Percentiles rank a stretch among this genome's conserved stretches.
phyloP scores from a whole-genome alignment of 2,329 filamentous ascomycete species.

The Clonostachys rhizophaga region DNA sequence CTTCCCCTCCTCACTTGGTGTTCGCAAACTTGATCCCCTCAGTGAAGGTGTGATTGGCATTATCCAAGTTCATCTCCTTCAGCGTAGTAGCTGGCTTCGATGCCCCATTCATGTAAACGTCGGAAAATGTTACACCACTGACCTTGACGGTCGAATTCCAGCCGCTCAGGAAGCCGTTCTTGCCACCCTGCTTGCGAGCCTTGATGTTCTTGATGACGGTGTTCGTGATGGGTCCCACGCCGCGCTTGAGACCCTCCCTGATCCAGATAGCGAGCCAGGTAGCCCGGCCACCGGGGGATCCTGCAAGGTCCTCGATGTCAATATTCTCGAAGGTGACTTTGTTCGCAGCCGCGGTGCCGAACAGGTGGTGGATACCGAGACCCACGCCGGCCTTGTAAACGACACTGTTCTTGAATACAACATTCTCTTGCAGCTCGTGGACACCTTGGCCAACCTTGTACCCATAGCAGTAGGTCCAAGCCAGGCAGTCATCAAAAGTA shows the following conservation, averaged over 20 bases:
- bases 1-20: too few species aligned
- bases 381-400: slow-evolving; percentile 1
- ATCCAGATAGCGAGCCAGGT: slow-evolving; percentile 1
- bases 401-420: background rate
- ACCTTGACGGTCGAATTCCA: background rate
- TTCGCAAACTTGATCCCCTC: too few species aligned
- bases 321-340: slow-evolving; percentile 1
- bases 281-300: background rate
- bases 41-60: background rate
- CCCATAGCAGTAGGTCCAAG: slow-evolving; percentile 1
- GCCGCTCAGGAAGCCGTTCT: background rate
- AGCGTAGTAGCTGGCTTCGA: slow-evolving; percentile 1
- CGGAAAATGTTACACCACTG: background rate
- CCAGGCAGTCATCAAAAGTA: slow-evolving; percentile 2
- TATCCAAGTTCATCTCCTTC: background rate
- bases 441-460: slow-evolving; percentile 1
- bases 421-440: background rate
- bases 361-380: slow-evolving; percentile 1
- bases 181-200: background rate
- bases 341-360: background rate
- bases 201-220: background rate
- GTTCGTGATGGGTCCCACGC: slow-evolving; percentile 1
- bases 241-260: background rate
- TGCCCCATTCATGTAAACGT: background rate
- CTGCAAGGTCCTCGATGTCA: slow-evolving; percentile 1